Conservation (phyloP, 805 yeast species). For the Dipodascus geniculatus region DNA sequence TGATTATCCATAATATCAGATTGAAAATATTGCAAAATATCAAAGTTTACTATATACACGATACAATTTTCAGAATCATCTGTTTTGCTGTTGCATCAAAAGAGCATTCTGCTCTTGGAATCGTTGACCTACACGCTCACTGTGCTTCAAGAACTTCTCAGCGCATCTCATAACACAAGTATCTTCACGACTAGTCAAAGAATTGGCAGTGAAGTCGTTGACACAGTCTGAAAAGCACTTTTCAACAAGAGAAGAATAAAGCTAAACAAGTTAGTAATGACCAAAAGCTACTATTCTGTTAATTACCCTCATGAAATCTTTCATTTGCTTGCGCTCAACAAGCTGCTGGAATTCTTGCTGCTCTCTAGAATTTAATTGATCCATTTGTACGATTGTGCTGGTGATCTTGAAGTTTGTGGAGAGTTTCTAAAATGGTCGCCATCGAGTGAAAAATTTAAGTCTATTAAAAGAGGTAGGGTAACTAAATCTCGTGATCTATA, state of each 20-base stretch:
- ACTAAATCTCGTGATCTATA: background rate
- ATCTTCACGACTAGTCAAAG: constrained; percentile 74
- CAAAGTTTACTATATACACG: background rate
- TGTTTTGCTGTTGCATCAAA: constrained; percentile 1
- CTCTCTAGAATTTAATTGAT: constrained; percentile 86
- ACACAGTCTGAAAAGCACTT: constrained; percentile 97
- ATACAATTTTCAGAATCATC: background rate
- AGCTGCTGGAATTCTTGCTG: constrained; percentile 93
- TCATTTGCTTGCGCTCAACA: constrained; percentile 96
- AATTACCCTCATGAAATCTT: constrained; percentile 87
- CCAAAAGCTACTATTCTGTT: background rate
- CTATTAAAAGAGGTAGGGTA: background rate
- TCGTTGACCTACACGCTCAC: constrained; percentile 96
- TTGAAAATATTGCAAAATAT: too few relatives aligned
- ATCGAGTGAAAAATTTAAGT: background rate
- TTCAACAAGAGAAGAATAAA: constrained; percentile 88
- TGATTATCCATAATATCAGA: too few relatives aligned
- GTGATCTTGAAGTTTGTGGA: background rate
- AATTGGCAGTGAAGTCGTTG: constrained; percentile 91
- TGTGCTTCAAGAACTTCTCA: constrained; percentile 94
- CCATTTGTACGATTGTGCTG: constrained; percentile 40
- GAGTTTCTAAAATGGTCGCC: background rate
- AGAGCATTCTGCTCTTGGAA: constrained; percentile 85
- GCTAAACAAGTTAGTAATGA: constrained; percentile 19
- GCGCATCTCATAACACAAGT: constrained; percentile 84